Percentiles rank a stretch among this genome's conserved stretches.
These are phyloP conservation scores for Pythium scleroteichum DNA, from an alignment of 352 stramenopile genomes.

Conservation along the genomic window DNA sequence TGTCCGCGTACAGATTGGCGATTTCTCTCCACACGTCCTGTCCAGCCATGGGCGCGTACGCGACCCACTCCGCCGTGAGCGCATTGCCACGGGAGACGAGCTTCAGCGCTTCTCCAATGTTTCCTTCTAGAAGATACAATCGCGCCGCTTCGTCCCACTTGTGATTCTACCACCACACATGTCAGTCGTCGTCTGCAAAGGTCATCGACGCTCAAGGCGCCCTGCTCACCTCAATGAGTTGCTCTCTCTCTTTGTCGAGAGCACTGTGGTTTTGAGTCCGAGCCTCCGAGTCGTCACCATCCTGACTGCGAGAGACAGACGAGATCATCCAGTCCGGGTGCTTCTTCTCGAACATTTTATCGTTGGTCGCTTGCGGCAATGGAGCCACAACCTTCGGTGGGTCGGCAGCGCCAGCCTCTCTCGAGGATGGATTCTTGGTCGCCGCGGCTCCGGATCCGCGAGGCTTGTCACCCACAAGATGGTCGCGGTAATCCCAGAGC, in stretches of 20 bases:
- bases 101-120: constrained; percentile 55
- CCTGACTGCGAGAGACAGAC: background rate
- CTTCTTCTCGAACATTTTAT: background rate
- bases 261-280: background rate
- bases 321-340: background rate
- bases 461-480: background rate
- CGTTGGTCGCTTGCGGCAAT: too few species aligned
- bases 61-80: constrained; percentile 57
- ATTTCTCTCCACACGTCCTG: constrained; percentile 73
- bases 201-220: background rate
- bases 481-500: constrained; percentile 39
- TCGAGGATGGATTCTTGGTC: background rate
- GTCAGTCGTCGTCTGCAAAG: background rate
- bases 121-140: constrained; percentile 49
- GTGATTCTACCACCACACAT: constrained; percentile 24
- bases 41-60: constrained; percentile 70
- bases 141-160: constrained; percentile 61
- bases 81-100: constrained; percentile 50
- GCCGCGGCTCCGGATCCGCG: background rate
- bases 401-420: too few species aligned
- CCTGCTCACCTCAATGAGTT: constrained; percentile 17
- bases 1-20: constrained; percentile 51
- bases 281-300: background rate
- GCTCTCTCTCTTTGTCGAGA: constrained; percentile 1
- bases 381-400: too few species aligned